Conservation (phyloP, 305 asterid species). For the Lippia alba region DNA sequence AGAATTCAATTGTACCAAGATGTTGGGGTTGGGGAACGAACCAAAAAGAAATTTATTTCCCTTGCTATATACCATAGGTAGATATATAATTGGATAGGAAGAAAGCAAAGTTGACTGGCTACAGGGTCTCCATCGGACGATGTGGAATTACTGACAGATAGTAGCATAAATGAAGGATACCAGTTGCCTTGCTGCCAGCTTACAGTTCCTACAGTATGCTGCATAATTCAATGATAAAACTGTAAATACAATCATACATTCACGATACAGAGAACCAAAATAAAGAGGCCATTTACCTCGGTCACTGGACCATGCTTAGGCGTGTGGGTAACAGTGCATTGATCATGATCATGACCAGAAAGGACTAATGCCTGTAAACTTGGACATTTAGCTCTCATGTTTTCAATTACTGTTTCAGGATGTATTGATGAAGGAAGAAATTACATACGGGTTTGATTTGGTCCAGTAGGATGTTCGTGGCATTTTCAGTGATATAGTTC, state of each 20-base stretch:
- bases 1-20: conserved; percentile 1
- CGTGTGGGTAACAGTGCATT: conserved; percentile 74
- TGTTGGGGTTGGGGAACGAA: not conserved
- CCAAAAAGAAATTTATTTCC: not conserved
- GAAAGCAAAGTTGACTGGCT: conserved; percentile 77
- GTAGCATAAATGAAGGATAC: conserved; percentile 93
- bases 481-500: conserved; percentile 69
- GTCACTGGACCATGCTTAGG: conserved; percentile 58
- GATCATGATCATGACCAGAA: conserved; percentile 99
- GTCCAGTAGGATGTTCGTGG: conserved; percentile 64
- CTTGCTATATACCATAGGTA: conserved; percentile 67
- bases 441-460: conserved; percentile 77
- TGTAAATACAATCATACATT: conserved; percentile 11
- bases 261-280: conserved; percentile 13
- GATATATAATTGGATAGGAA: conserved; percentile 78
- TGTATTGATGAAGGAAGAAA: conserved; percentile 36
- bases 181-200: conserved; percentile 99
- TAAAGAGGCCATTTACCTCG: conserved; percentile 58
- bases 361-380: conserved; percentile 72
- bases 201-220: conserved; percentile 96
- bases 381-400: conserved; percentile 35
- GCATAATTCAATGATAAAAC: conserved; percentile 50
- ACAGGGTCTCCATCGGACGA: conserved; percentile 49
- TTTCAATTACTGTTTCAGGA: conserved; percentile 27
- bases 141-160: conserved; percentile 66